Percentiles rank a stretch among this genome's conserved stretches.
These are phyloP conservation scores for Pichia ethanolica DNA, from an alignment of 805 yeast species.

Conservation along the genomic window DNA sequence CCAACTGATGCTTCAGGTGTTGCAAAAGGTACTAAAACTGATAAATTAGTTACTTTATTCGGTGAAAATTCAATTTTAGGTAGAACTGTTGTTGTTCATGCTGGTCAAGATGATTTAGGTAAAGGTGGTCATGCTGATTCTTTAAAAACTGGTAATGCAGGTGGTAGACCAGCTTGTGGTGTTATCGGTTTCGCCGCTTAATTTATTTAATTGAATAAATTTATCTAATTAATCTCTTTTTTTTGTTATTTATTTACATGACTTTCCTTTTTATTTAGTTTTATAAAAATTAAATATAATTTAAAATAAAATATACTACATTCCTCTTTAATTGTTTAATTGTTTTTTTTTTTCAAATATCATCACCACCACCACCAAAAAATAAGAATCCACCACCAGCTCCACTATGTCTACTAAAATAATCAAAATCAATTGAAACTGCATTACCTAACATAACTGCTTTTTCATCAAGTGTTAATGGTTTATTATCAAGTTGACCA, in stretches of 20 bases:
- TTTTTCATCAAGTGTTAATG: constrained; percentile 68
- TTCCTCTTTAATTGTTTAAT: too few relatives aligned
- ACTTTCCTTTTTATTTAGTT: neutral
- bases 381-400: constrained; percentile 39
- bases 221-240: too few relatives aligned
- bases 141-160: constrained; percentile 94
- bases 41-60: constrained; percentile 65
- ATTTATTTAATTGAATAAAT: too few relatives aligned
- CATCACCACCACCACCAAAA: constrained; percentile 13
- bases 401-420: constrained; percentile 85
- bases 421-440: constrained; percentile 89
- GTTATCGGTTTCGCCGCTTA: constrained; percentile 73
- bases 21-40: constrained; percentile 85
- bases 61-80: constrained; percentile 89
- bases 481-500: constrained; percentile 34
- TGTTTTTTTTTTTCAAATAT: neutral
- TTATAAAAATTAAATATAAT: neutral
- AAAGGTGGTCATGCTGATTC: constrained; percentile 90
- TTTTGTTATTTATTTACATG: neutral
- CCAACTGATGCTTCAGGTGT: constrained; percentile 80
- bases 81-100: constrained; percentile 92
- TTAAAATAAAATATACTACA: neutral
- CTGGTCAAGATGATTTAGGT: constrained; percentile 89
- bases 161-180: constrained; percentile 98
- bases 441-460: constrained; percentile 85